phyloP scores from a whole-genome alignment of 1,139 yeast species.

The Torulaspora pretoriensis region DNA sequence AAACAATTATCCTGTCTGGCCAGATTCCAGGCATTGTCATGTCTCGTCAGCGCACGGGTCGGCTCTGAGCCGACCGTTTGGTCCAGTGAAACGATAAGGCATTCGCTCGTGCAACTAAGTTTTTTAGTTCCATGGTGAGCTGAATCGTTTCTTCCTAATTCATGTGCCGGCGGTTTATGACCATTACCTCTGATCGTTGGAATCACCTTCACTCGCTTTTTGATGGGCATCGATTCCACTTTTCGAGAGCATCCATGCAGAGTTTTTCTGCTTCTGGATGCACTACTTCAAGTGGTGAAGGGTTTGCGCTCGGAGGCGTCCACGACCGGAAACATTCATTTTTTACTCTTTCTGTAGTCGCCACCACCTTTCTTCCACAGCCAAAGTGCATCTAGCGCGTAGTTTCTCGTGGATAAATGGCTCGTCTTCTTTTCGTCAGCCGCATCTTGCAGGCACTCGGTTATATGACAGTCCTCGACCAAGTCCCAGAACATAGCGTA shows the following conservation, averaged over 20 bases:
- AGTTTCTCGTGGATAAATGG: slow-evolving; percentile 72
- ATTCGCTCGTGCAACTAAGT: slow-evolving; percentile 1
- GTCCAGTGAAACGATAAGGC: not conserved
- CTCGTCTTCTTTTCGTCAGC: slow-evolving; percentile 63
- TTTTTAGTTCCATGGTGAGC: not conserved
- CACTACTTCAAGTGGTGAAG: slow-evolving; percentile 3
- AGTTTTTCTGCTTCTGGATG: slow-evolving; percentile 11
- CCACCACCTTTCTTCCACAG: slow-evolving; percentile 84
- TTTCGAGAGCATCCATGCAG: slow-evolving; percentile 2
- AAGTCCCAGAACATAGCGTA: slow-evolving; percentile 70
- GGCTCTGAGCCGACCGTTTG: not conserved
- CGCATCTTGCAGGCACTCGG: slow-evolving; percentile 71
- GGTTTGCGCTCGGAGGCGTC: slow-evolving; percentile 1
- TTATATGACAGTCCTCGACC: slow-evolving; percentile 57
- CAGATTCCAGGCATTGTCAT: slow-evolving; percentile 11
- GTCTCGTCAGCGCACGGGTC: slow-evolving; percentile 1
- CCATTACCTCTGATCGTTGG: not conserved
- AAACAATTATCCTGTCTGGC: slow-evolving; percentile 21
- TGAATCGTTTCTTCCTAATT: not conserved
- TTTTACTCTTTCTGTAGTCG: slow-evolving; percentile 25
- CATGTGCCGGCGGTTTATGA: not conserved
- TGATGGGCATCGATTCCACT: slow-evolving; percentile 1
- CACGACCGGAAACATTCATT: slow-evolving; percentile 14
- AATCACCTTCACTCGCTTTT: slow-evolving; percentile 2
- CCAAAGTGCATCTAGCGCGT: slow-evolving; percentile 94